A percentile compares a stretch with the other conserved stretches of the same genome.
These are phyloP conservation scores for Aspergillus brasiliensis DNA, from an alignment of 2,329 filamentous ascomycete species.

Conservation along the genomic window DNA sequence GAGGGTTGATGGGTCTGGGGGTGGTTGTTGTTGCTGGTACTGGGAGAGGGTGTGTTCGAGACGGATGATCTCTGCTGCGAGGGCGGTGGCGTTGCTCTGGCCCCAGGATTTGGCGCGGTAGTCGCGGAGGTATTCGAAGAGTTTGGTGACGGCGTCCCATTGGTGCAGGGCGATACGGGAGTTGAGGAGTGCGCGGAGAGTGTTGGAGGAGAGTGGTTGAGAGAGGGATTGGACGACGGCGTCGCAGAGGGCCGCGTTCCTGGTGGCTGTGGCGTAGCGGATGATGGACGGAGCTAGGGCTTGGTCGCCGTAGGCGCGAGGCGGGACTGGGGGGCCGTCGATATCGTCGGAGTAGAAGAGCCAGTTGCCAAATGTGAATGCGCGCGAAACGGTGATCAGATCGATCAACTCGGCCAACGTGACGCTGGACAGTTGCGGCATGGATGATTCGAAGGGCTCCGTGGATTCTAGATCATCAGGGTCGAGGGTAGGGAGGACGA, in stretches of 20 bases:
- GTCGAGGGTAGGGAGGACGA: slow-evolving; percentile 22
- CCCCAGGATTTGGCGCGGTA: slow-evolving; percentile 40
- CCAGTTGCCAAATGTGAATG: slow-evolving; percentile 55
- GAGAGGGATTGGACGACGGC: slow-evolving; percentile 31
- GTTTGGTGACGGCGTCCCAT: slow-evolving; percentile 36
- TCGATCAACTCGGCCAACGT: slow-evolving; percentile 56
- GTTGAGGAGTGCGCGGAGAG: slow-evolving; percentile 39
- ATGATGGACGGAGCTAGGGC: slow-evolving; percentile 56
- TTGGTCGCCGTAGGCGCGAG: slow-evolving; percentile 48
- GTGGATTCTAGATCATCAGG: slow-evolving; percentile 18
- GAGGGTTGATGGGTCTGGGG: background rate
- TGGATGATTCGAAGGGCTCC: slow-evolving; percentile 30
- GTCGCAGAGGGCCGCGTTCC: slow-evolving; percentile 41
- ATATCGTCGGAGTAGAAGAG: slow-evolving; percentile 55
- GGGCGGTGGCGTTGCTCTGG: slow-evolving; percentile 37
- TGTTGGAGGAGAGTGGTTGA: slow-evolving; percentile 38
- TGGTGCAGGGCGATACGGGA: slow-evolving; percentile 35
- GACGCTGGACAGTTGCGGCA: slow-evolving; percentile 46
- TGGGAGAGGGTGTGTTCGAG: slow-evolving; percentile 32
- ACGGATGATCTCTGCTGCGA: slow-evolving; percentile 45
- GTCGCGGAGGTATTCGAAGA: slow-evolving; percentile 38
- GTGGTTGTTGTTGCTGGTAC: slow-evolving; percentile 11
- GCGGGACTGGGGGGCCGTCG: slow-evolving; percentile 57
- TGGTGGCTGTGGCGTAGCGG: slow-evolving; percentile 55
- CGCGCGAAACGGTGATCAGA: slow-evolving; percentile 48